These are phyloP conservation scores for Ascobolus immersus DNA, from an alignment of 495 filamentous ascomycete species.

Conservation along the genomic window DNA sequence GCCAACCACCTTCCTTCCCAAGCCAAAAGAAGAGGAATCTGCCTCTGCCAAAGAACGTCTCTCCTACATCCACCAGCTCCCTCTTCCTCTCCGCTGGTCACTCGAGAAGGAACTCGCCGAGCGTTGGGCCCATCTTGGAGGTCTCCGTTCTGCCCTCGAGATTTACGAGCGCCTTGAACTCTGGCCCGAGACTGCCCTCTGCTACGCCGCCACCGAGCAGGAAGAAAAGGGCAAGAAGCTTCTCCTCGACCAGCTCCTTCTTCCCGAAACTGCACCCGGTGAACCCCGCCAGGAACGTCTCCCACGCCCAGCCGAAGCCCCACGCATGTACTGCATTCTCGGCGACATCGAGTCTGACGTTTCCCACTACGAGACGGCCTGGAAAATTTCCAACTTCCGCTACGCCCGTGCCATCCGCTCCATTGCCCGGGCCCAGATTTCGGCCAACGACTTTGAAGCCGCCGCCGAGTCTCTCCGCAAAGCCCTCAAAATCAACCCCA, in stretches of 20 bases:
- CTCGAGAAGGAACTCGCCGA: constrained; percentile 81
- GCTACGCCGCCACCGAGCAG: constrained; percentile 52
- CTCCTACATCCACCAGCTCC: constrained; percentile 55
- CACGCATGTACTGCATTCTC: constrained; percentile 75
- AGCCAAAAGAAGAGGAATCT: constrained; percentile 45
- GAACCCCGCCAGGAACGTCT: constrained; percentile 22
- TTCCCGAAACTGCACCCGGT: constrained; percentile 18
- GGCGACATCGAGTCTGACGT: constrained; percentile 64
- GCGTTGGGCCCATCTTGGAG: constrained; percentile 68
- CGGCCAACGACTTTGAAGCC: constrained; percentile 32
- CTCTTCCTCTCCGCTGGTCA: constrained; percentile 70
- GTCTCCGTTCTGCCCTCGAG: constrained; percentile 67
- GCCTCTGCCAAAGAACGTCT: constrained; percentile 53
- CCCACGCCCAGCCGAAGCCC: constrained; percentile 56
- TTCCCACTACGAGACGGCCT: constrained; percentile 55
- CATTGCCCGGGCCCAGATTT: constrained; percentile 50
- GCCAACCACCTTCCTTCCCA: constrained; percentile 58
- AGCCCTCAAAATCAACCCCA: constrained; percentile 49
- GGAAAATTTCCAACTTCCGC: constrained; percentile 56
- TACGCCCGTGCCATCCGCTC: constrained; percentile 75
- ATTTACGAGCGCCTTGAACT: constrained; percentile 88
- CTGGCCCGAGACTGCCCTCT: constrained; percentile 88
- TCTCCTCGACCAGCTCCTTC: constrained; percentile 52
- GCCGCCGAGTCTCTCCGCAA: constrained; percentile 54
- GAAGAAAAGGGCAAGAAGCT: constrained; percentile 61